These are phyloP conservation scores for Capillidium heterosporum DNA, from an alignment of 371 early-diverging fungal species.

Conservation along the genomic window DNA sequence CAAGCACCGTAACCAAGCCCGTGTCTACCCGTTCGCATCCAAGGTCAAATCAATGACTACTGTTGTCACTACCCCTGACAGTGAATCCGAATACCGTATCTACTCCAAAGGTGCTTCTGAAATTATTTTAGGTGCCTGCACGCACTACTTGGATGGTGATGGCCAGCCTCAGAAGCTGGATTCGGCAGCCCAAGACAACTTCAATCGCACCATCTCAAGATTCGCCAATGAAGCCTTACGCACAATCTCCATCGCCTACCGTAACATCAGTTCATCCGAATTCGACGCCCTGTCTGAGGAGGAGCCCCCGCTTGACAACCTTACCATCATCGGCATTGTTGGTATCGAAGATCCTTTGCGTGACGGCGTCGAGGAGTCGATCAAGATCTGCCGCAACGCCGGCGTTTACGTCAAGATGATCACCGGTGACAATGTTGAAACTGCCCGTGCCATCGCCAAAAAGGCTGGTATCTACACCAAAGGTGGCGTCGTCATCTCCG, in stretches of 20 bases:
- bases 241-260: constrained; percentile 47
- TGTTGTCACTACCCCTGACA: constrained; percentile 27
- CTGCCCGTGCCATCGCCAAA: constrained; percentile 51
- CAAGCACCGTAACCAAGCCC: constrained; percentile 22
- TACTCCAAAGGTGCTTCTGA: constrained; percentile 80
- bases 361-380: constrained; percentile 43
- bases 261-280: constrained; percentile 27
- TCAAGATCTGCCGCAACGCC: constrained; percentile 39
- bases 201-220: constrained; percentile 32
- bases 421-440: constrained; percentile 58
- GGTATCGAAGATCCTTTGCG: constrained; percentile 64
- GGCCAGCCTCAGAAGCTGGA: constrained; percentile 14
- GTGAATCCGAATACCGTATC: constrained; percentile 25
- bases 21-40: constrained; percentile 61
- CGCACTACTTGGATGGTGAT: neutral
- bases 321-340: constrained; percentile 23
- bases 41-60: constrained; percentile 80
- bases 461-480: constrained; percentile 42
- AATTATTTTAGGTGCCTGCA: constrained; percentile 27
- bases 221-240: constrained; percentile 43
- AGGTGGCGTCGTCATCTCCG: constrained; percentile 44
- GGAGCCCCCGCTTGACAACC: constrained; percentile 20
- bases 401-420: constrained; percentile 74
- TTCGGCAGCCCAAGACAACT: constrained; percentile 17
- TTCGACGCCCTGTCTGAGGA: constrained; percentile 19